These are phyloP conservation scores for Euphorbia peplus DNA, from an alignment of 345 rosid species.

Conservation along the genomic window DNA sequence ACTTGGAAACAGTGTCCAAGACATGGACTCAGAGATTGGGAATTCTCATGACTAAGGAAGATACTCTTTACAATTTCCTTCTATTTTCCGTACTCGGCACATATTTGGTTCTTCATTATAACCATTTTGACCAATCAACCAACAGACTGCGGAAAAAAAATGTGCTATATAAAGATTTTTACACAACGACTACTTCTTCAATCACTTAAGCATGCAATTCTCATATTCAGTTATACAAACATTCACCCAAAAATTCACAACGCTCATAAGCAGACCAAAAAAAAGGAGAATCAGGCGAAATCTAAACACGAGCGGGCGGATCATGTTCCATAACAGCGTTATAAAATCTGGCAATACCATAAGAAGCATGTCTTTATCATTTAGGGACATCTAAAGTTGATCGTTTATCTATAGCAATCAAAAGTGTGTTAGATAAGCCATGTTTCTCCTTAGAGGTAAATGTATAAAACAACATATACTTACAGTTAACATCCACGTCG, in stretches of 20 bases:
- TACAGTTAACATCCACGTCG: conserved; percentile 97
- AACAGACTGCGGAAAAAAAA: not conserved
- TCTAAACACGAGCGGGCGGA: not conserved
- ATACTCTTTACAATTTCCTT: not conserved
- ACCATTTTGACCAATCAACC: not conserved
- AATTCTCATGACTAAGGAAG: not conserved
- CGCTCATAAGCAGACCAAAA: too few species aligned
- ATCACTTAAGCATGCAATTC: not conserved
- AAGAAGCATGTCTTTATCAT: conserved; percentile 1
- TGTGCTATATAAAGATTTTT: not conserved
- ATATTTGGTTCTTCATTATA: too few species aligned
- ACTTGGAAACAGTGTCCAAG: not conserved
- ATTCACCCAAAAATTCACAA: too few species aligned
- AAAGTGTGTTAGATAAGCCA: conserved; percentile 7
- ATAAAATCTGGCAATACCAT: not conserved
- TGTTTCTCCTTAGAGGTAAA: not conserved
- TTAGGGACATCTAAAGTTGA: not conserved
- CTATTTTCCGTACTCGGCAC: too few species aligned
- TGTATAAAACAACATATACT: conserved; percentile 21
- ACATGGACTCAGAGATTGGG: too few species aligned
- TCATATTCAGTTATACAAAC: too few species aligned
- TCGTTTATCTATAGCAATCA: not conserved
- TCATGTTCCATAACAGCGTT: not conserved
- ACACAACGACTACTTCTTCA: not conserved
- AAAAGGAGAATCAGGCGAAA: too few species aligned